Base-by-base conservation (phyloP, 441 rosid species). In the Geranium incanum region DNA sequence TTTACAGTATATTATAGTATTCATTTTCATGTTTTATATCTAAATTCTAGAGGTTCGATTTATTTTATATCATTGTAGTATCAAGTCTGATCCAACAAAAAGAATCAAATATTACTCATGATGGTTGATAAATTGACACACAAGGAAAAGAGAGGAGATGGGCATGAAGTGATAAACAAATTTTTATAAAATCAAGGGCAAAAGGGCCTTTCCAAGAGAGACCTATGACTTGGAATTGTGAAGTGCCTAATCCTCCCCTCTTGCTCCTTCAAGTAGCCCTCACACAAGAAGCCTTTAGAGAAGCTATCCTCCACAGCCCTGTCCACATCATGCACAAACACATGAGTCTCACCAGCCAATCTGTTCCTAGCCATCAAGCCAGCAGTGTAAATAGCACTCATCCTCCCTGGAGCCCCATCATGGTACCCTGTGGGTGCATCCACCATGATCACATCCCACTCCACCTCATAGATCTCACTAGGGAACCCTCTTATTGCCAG, bases 391-490 rank as follows among this genome's bases (percentile, higher is more conserved):
- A 88, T 87, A 6, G 94, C 94, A 1, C 75, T 85, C 94, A 88
- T 88, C 70, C 94, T 80, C 72, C 94, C 89, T 4, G 94, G 94
- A n/a, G 91, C 89, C 19, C 72, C 83, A 1, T 83, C 80, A 60
- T 78, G 84, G 73, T 82, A 87, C 37, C 93, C 93, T 6, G 93
- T 88, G 2, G 94, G 91, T 4, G 94, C 94, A 68, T 88, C 94
- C 48, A 88, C 91, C 91, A 89, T 89, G 1, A 88, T 88, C 74
- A 88, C 41, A 82, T 88, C 91, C 93, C 93, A 88, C 28, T 85
- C 84, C 8, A 76, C 66, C 4, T 87, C 86, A 71, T 88, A 88
- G 9, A 87, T 71, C 5, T 87, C 93, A 0, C 77, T 80, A 0
- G 93, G 93, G n/a, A 88, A 85, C 60, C 84, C 88, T 69, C 82